Evolutionary conservation across 2,329 filamentous ascomycete species (phyloP), one percentile per base, ranked within the genome.

Genomic region (Chaetomiaceae sp.): DNA sequence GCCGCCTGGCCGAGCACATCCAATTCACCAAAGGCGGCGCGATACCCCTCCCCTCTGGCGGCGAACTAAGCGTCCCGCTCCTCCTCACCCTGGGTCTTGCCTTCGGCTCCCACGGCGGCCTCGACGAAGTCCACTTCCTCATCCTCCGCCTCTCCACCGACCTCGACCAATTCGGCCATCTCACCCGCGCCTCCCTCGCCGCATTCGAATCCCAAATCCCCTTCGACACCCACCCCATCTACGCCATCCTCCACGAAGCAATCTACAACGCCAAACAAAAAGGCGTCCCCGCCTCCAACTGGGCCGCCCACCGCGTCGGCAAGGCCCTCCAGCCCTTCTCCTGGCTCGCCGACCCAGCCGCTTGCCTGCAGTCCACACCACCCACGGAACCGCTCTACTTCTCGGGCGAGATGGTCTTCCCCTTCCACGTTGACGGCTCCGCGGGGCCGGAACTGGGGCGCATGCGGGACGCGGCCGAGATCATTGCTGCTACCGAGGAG

Each of bases 391-490:
- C 85, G 0, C 74, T 94, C 20, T 88, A 81, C 69, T 95, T 96
- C 72, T 90, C 89, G 0, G 91, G 91, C 55, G 92, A 97, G 72
- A 96, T 96, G 90, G 81, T 96, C 47, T 96, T 84, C 68, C 86
- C 88, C 1, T 87, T 88, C 69, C 88, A 91, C 77, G 91, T 96
- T 61, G 83, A 91, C 34, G 85, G 20, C 12, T 14, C 20, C 9
- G 12, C 85, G 15, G 92, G 89, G 64, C 76, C 82, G 1, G 90
- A 95, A 68, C 81, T 97, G 19, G 72, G 72, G n/a, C 74, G 82
- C 53, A 71, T 97, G 43, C 80, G 79, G 51, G 75, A 82, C 11
- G 85, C 84, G 0, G 90, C 89, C 0, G 75, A 91, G 8, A 75
- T 84, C 20, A 75, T 96, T 23, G 91, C 91, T 1, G 64, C 75